A percentile compares a stretch with the other conserved stretches of the same genome.
Conservation (phyloP, 768 basidiomycete species). For the Xerocomellus dryophilus region DNA sequence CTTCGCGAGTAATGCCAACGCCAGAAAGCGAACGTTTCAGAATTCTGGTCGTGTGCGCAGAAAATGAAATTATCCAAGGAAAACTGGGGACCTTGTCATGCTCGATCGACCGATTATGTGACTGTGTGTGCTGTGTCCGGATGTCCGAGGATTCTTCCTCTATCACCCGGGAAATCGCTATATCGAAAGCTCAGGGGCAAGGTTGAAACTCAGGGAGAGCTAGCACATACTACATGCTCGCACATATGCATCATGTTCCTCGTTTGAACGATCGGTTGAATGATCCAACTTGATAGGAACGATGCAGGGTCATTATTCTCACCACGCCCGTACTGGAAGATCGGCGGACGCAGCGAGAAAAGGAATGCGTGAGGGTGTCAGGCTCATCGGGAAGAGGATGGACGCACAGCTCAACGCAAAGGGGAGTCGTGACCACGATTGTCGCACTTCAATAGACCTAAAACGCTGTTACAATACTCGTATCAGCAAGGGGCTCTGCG, state of each 20-base stretch:
- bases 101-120: not conserved
- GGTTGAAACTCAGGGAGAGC: not conserved
- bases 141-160: not conserved
- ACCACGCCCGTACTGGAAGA: not conserved
- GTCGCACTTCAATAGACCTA: not conserved
- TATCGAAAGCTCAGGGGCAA: not conserved
- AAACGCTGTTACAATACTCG: not conserved
- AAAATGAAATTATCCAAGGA: not conserved
- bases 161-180: not conserved
- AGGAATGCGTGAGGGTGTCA: not conserved
- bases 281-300: not conserved
- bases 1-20: not conserved
- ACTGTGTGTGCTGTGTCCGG: not conserved
- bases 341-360: not conserved
- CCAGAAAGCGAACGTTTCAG: not conserved
- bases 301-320: not conserved
- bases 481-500: not conserved
- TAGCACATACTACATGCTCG: not conserved
- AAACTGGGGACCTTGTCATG: not conserved
- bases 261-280: not conserved
- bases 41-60: not conserved
- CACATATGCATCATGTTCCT: no score
- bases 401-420: not conserved
- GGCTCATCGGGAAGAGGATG: not conserved
- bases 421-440: not conserved